Evolutionary conservation across 371 early-diverging fungal species (phyloP), one percentile per base, ranked within the genome.

Genomic region (Nematocida sp.): DNA sequence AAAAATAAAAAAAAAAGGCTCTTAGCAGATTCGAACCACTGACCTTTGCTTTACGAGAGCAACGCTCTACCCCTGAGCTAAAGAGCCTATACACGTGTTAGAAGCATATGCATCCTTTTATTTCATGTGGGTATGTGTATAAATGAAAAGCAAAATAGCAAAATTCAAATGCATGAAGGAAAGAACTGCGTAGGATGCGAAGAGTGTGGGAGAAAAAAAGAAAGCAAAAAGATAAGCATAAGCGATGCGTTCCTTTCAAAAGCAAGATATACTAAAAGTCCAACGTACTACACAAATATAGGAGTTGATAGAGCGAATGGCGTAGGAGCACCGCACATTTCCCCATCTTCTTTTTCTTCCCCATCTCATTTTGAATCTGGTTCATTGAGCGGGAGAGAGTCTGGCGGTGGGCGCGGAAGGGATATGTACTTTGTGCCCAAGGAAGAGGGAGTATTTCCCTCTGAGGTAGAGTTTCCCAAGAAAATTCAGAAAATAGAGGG

Each of bases 31-130:
- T 78, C 69, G 80, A 78, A 78, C 80, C 71, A 56, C 80, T 71
- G 80, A 62, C 80, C 80, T 78, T 78, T 78, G 80, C 80, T 78
- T 78, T 78, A 78, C 80, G 80, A 78, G 80, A 78, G 80, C 80
- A 78, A 78, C 80, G 80, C 80, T 78, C 80, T 78, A 70, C 80
- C 80, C 7, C 80, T 78, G 80, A 78, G 80, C 80, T 78, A 78
- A 78, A 78, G 70, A 70, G 80, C 80, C 80, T 42, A 15, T 6
- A 67, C 23, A 25, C 11, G 47, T 66, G 3, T 13, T n/a, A 44
- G 42, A 15, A 33, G 66, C 66, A 39, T 15, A 45, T 23, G 20
- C 15, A 64, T 15, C 42, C 7, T 15, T 11, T 15, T 15, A 15
- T 11, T 23, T 15, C 61, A 20, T 27, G 13, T 13, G 15, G 27